These are phyloP conservation scores for Yarrowia yakushimensis DNA, from an alignment of 805 yeast genomes.

Conservation along the genomic window DNA sequence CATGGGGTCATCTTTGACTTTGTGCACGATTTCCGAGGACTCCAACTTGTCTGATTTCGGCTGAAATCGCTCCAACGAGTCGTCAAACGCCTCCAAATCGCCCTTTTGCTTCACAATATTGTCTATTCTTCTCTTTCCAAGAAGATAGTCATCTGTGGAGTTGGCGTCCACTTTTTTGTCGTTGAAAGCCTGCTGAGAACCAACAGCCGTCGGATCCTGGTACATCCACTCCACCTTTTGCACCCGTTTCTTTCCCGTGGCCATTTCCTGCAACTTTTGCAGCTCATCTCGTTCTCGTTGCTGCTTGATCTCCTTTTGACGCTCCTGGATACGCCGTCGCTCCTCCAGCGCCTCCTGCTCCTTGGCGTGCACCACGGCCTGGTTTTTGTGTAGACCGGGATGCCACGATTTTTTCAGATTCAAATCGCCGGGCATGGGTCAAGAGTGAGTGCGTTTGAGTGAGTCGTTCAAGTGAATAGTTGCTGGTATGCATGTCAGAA, in stretches of 20 bases:
- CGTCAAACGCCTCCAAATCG: conserved; percentile 16
- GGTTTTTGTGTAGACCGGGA: conserved; percentile 82
- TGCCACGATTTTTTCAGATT: conserved; percentile 96
- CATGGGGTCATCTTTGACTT: conserved; percentile 12
- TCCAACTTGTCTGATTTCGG: background rate
- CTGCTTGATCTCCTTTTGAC: conserved; percentile 58
- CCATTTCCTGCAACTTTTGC: conserved; percentile 44
- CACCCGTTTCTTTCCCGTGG: conserved; percentile 40
- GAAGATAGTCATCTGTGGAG: conserved; percentile 43
- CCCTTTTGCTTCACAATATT: background rate
- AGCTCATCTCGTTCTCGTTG: conserved; percentile 61
- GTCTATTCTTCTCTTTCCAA: conserved; percentile 51
- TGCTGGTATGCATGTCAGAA: too few relatives aligned
- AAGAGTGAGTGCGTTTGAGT: too few relatives aligned
- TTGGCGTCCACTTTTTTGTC: conserved; percentile 30
- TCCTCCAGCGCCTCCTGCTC: conserved; percentile 79
- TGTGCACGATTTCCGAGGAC: background rate
- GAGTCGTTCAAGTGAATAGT: too few relatives aligned
- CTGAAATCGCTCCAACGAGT: conserved; percentile 25
- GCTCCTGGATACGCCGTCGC: conserved; percentile 57
- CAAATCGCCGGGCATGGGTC: conserved; percentile 67
- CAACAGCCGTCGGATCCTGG: conserved; percentile 44
- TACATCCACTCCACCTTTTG: conserved; percentile 86
- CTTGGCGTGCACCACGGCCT: conserved; percentile 74
- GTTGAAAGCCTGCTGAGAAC: conserved; percentile 28